Evolutionary conservation across 164 flowering plant genomes (phyloP).

Genomic region (Aristolochia contorta): DNA sequence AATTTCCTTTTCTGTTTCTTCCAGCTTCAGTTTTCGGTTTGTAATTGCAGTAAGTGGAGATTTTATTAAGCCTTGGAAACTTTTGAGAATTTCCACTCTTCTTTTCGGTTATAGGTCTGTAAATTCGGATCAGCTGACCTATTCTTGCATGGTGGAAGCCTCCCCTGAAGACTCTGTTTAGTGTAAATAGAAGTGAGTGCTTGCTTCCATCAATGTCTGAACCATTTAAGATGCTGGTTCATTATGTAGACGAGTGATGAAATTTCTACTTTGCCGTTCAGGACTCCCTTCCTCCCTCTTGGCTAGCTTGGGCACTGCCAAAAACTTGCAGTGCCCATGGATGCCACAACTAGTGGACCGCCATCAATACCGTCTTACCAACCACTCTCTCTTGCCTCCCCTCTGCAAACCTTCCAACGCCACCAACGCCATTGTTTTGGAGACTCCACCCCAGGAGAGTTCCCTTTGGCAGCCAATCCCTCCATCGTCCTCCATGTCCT

Average conservation of each 20-base stretch:
- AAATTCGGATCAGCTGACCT: constrained; percentile 28
- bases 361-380: constrained; percentile 60
- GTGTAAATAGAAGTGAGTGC: constrained; percentile 3
- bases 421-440: constrained; percentile 79
- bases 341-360: constrained; percentile 80
- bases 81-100: neutral
- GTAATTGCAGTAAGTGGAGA: neutral
- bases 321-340: constrained; percentile 85
- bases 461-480: constrained; percentile 85
- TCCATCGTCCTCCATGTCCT: constrained; percentile 95
- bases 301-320: constrained; percentile 57
- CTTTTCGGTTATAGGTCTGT: constrained; percentile 3
- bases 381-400: constrained; percentile 39
- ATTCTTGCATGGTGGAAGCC: constrained; percentile 17
- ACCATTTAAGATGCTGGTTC: neutral
- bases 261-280: constrained; percentile 13
- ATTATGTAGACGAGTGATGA: constrained; percentile 4
- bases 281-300: constrained; percentile 9
- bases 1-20: neutral
- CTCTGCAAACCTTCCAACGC: constrained; percentile 44
- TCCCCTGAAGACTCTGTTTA: neutral
- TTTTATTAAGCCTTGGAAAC: neutral
- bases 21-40: neutral
- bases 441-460: constrained; percentile 72
- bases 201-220: neutral